Evolutionary conservation across 2,329 filamentous ascomycete species (phyloP).

Genomic region (Atkinsonella hypoxylon): DNA sequence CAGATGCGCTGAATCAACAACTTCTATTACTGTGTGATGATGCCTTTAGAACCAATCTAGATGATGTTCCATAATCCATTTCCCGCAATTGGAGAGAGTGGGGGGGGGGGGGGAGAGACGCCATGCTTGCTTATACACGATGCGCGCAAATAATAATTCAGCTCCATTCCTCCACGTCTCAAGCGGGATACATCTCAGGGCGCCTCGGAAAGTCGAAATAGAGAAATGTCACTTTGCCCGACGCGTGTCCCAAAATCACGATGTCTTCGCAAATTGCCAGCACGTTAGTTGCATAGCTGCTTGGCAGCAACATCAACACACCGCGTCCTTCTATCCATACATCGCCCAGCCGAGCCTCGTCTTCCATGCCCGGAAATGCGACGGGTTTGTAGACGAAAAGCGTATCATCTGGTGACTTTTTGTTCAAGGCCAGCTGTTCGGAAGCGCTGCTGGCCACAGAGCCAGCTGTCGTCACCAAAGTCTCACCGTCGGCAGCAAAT

Average conservation of each 20-base stretch:
- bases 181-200: slow-evolving; percentile 4
- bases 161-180: not conserved
- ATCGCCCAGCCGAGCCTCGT: slow-evolving; percentile 6
- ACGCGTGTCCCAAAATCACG: slow-evolving; percentile 8
- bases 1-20: not conserved
- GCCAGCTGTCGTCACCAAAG: slow-evolving; percentile 7
- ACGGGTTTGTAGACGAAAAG: slow-evolving; percentile 9
- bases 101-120: no score
- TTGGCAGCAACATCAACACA: slow-evolving; percentile 6
- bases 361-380: slow-evolving; percentile 7
- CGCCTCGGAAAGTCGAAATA: slow-evolving; percentile 7
- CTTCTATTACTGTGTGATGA: not conserved
- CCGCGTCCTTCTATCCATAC: slow-evolving; percentile 7
- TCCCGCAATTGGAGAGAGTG: not conserved
- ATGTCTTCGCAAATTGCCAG: slow-evolving; percentile 7
- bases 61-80: not conserved
- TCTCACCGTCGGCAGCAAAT: slow-evolving; percentile 4
- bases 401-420: slow-evolving; percentile 2
- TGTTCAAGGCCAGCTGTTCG: slow-evolving; percentile 4
- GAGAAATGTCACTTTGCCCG: slow-evolving; percentile 8
- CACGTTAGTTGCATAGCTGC: slow-evolving; percentile 6
- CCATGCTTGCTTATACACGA: not conserved
- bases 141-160: not conserved
- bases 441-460: slow-evolving; percentile 2
- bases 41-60: not conserved